Base-by-base conservation (phyloP, 2,329 filamentous ascomycete genomes). In the Zymoseptoria crescenta region DNA sequence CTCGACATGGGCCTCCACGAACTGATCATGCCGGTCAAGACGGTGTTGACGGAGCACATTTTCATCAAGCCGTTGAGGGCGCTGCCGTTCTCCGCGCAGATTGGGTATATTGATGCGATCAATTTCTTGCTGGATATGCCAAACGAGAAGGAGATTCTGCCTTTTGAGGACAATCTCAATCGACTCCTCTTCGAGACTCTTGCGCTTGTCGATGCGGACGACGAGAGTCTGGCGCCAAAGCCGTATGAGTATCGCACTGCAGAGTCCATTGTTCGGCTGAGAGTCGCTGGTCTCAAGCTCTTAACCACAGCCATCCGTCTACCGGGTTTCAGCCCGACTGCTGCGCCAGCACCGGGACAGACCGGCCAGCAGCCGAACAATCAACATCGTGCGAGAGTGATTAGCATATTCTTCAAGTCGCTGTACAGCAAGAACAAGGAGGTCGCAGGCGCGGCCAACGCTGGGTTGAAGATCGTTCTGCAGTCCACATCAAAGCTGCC, bases 51-150 rank as follows among this genome's bases (percentile, higher is more conserved):
- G n/a, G 82, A 87, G 60, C 91, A 92, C 0, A 96, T 99, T 53
- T 99, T 94, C 77, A 89, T 90, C 65, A 99, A 99, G 73, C 94
- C 94, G 13, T 76, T 99, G 20, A 84, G 94, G 62, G 95, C 94
- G 0, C 78, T 99, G 62, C 94, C 94, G 0, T 99, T 99, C 70
- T 83, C 90, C 4, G 93, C 91, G 2, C 95, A 99, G 76, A 99
- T 99, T 66, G 95, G 94, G 3, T 97, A 96, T 70, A 96, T 99
- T 66, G 95, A 99, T 72, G 94, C 94, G 0, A 91, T 99, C 70
- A 96, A 91, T 0, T 99, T 95, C 74, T 95, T 95, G 70, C 83
- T 99, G 77, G 87, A 87, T 58, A 80, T 99, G 54, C 93, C 95
- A 72, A 86, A 87, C 54, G 88, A 94, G 64, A 64, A 65, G 55